phyloP scores from a whole-genome alignment of 371 early-diverging fungal genomes.

The Massospora cicadina region DNA sequence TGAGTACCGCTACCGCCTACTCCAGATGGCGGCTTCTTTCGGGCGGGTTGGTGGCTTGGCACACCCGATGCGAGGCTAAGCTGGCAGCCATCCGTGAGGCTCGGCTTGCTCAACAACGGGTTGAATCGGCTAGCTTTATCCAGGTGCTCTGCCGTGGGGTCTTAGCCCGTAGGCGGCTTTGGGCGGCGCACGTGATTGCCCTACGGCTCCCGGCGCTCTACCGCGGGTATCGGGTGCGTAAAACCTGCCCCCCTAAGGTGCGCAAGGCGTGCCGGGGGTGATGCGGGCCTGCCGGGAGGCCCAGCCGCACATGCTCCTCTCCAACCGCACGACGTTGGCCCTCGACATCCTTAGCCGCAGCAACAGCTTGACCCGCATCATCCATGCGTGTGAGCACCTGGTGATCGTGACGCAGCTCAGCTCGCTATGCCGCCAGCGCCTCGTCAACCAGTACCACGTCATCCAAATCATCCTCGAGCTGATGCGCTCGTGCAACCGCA shows the following conservation, averaged over 20 bases:
- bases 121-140: not conserved
- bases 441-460: conserved; percentile 21
- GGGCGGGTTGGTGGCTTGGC: not conserved
- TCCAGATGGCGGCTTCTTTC: not conserved
- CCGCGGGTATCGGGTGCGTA: not conserved
- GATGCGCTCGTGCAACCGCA: conserved; percentile 22
- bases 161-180: not conserved
- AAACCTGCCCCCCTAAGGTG: not conserved
- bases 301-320: conserved; percentile 21
- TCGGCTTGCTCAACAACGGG: not conserved
- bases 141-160: not conserved
- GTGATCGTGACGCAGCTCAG: conserved; percentile 21
- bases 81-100: not conserved
- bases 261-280: conserved; percentile 13
- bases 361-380: not conserved
- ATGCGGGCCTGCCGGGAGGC: conserved; percentile 11
- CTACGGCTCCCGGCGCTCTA: not conserved
- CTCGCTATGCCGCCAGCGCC: conserved; percentile 19
- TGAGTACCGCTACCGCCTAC: not conserved
- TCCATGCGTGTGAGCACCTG: conserved; percentile 10
- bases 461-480: conserved; percentile 19
- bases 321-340: conserved; percentile 21
- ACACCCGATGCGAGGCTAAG: not conserved
- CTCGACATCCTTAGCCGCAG: conserved; percentile 15
- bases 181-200: not conserved